Percentiles rank a stretch among this genome's conserved stretches.
phyloP scores from a whole-genome alignment of 192 early-diverging fungal species.

The Gonapodya prolifera region DNA sequence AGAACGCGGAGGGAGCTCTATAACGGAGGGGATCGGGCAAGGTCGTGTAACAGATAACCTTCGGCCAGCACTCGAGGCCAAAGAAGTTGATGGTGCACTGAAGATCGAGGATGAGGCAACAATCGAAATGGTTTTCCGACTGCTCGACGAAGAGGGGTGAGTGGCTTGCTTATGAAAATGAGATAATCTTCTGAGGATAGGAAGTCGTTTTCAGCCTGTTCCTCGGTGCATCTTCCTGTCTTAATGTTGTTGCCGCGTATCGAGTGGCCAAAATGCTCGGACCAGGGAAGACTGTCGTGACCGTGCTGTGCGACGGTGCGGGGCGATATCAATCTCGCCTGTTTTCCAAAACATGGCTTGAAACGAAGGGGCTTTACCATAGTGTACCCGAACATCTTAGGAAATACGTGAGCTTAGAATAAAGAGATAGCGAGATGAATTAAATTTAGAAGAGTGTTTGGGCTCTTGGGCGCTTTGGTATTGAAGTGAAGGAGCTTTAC shows the following conservation, averaged over 20 bases:
- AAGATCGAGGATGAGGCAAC: slow-evolving; percentile 68
- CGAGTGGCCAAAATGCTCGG: slow-evolving; percentile 79
- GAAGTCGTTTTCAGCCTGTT: too few species aligned
- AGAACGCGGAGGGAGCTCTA: slow-evolving; percentile 68
- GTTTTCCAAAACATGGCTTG: slow-evolving; percentile 77
- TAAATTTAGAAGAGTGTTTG: too few species aligned
- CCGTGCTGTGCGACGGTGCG: slow-evolving; percentile 82
- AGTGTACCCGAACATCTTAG: slow-evolving; percentile 73
- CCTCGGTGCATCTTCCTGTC: slow-evolving; percentile 79
- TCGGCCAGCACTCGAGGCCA: slow-evolving; percentile 56
- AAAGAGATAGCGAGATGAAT: not conserved
- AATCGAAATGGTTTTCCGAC: slow-evolving; percentile 44
- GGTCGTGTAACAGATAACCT: slow-evolving; percentile 92
- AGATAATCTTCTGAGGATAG: too few species aligned
- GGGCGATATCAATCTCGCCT: slow-evolving; percentile 71
- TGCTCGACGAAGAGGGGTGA: not conserved
- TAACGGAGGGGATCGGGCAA: slow-evolving; percentile 94
- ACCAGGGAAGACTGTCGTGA: slow-evolving; percentile 67
- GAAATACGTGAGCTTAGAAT: slow-evolving; percentile 59
- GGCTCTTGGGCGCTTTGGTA: too few species aligned
- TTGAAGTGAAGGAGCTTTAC: too few species aligned
- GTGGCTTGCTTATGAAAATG: too few species aligned
- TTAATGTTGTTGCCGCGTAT: slow-evolving; percentile 85
- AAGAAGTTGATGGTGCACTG: slow-evolving; percentile 78
- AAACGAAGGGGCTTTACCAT: slow-evolving; percentile 62